These are phyloP conservation scores for Globisporangium perplexum DNA, from an alignment of 352 stramenopile genomes.

Conservation along the genomic window DNA sequence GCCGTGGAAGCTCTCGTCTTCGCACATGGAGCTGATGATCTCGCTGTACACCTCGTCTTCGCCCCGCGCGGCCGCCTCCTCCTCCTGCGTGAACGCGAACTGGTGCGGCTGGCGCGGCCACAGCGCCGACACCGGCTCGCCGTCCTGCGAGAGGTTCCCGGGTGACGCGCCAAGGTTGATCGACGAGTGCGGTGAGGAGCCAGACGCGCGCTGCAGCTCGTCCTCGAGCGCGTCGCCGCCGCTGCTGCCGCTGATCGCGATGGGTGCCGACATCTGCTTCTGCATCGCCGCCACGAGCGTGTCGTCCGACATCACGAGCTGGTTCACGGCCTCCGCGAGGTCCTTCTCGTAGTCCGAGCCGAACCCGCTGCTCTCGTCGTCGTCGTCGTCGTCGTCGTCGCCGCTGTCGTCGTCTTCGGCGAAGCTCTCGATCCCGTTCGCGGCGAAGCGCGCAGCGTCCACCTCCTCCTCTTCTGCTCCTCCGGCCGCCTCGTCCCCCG, in stretches of 20 bases:
- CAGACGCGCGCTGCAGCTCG: constrained; percentile 30
- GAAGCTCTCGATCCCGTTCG: too few species aligned
- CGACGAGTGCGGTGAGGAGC: constrained; percentile 56
- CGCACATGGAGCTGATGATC: constrained; percentile 54
- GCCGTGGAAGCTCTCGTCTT: constrained; percentile 48
- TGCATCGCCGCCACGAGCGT: constrained; percentile 43
- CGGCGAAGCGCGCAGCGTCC: not conserved
- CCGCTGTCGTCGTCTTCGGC: not conserved
- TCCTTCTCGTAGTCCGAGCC: constrained; percentile 68
- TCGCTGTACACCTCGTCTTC: constrained; percentile 84
- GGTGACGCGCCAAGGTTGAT: constrained; percentile 57
- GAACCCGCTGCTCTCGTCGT: constrained; percentile 42
- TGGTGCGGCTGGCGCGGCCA: constrained; percentile 78
- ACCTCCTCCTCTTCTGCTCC: not conserved
- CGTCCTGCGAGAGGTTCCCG: constrained; percentile 56
- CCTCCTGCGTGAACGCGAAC: constrained; percentile 83
- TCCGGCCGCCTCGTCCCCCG: not conserved
- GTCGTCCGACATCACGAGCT: constrained; percentile 62
- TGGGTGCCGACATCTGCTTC: constrained; percentile 44
- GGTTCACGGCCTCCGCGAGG: constrained; percentile 57
- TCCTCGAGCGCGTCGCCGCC: constrained; percentile 11
- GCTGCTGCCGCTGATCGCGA: constrained; percentile 25
- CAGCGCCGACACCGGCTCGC: constrained; percentile 62
- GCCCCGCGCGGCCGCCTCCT: constrained; percentile 46
- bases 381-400: constrained; percentile 2